phyloP scores from a whole-genome alignment of 768 basidiomycete species.

The Auriscalpium orientale region DNA sequence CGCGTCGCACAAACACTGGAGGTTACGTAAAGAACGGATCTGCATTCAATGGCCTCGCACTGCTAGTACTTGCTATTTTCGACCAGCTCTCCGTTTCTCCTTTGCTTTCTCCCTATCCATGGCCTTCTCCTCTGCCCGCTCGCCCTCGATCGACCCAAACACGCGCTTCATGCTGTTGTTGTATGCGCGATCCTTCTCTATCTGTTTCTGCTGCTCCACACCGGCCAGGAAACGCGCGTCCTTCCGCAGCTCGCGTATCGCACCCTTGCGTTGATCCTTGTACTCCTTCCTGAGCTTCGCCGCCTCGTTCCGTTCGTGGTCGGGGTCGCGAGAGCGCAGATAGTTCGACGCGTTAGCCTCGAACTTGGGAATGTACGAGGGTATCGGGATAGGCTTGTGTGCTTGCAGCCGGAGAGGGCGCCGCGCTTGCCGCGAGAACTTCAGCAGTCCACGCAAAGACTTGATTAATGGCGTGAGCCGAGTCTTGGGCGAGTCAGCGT shows the following conservation, averaged over 20 bases:
- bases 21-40: too few relatives aligned
- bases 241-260: conserved; percentile 92
- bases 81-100: conserved; percentile 71
- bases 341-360: conserved; percentile 69
- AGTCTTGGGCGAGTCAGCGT: too few relatives aligned
- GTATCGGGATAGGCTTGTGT: conserved; percentile 95
- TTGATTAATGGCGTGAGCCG: background rate
- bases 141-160: conserved; percentile 68
- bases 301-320: conserved; percentile 82
- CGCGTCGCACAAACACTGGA: too few relatives aligned
- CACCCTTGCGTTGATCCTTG: conserved; percentile 95
- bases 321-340: conserved; percentile 78
- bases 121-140: conserved; percentile 92
- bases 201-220: conserved; percentile 78
- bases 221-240: conserved; percentile 89
- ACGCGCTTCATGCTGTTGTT: conserved; percentile 79
- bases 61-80: too few relatives aligned
- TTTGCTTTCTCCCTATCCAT: conserved; percentile 77
- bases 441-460: conserved; percentile 47
- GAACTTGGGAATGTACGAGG: conserved; percentile 91
- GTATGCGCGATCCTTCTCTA: conserved; percentile 79
- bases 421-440: conserved; percentile 65
- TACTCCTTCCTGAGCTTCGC: conserved; percentile 81
- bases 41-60: too few relatives aligned
- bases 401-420: conserved; percentile 78